Evolutionary conservation across 1,284 basidiomycete genomes (phyloP).

Genomic region (Tausonia pullulans): DNA sequence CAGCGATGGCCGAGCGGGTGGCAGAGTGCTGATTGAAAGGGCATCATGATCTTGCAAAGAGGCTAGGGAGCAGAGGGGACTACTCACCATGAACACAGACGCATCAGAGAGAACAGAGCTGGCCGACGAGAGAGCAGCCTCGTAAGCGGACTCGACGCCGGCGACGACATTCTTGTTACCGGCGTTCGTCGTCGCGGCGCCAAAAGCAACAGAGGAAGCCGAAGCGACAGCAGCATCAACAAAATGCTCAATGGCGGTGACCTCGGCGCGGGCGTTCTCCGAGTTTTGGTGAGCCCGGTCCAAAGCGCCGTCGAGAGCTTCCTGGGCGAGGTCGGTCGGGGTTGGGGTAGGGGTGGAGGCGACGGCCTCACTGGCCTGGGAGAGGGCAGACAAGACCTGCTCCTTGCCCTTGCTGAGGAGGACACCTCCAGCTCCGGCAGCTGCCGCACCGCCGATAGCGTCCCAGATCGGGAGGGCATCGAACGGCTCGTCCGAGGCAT

Average conservation of each 20-base stretch:
- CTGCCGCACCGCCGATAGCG: background rate
- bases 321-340: background rate
- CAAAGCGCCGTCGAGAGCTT: background rate
- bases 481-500: background rate
- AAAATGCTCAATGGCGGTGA: background rate
- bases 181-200: background rate
- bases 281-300: no score
- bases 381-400: conserved; percentile 13
- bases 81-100: no score
- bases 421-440: background rate
- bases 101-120: background rate
- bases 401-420: conserved; percentile 10
- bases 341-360: background rate
- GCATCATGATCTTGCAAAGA: no score
- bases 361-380: background rate
- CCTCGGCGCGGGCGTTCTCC: background rate
- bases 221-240: background rate
- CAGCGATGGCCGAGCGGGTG: background rate
- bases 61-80: no score
- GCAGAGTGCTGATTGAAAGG: background rate
- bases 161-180: background rate
- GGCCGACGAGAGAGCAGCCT: background rate
- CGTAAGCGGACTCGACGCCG: background rate
- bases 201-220: background rate
- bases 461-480: conserved; percentile 12